A percentile compares a stretch with the other conserved stretches of the same genome.
Evolutionary conservation across 371 early-diverging fungal genomes (phyloP).

Genomic region (Syncephalastrum sp.): DNA sequence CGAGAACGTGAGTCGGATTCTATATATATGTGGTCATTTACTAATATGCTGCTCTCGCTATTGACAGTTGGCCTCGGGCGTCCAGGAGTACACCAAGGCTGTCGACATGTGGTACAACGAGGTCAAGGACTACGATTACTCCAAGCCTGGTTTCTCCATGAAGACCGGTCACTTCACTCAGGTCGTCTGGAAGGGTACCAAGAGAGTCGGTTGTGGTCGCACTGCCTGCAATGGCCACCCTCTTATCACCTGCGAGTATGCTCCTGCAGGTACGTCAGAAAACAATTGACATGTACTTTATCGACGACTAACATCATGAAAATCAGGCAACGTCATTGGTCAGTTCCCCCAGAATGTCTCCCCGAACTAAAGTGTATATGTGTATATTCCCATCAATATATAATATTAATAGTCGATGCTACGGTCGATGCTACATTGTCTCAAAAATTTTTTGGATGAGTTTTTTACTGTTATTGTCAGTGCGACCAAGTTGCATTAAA

Average conservation of each 20-base stretch:
- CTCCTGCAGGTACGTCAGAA: neutral
- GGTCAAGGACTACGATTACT: constrained; percentile 33
- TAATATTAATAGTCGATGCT: no score
- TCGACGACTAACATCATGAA: no score
- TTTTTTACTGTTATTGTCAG: no score
- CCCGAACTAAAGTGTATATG: no score
- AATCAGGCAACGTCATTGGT: no score
- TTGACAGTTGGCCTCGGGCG: constrained; percentile 43
- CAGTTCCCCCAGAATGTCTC: no score
- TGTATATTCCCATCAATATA: no score
- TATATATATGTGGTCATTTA: neutral
- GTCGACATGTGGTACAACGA: constrained; percentile 51
- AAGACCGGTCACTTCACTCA: constrained; percentile 54
- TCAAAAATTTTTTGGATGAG: no score
- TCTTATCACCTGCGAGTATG: constrained; percentile 51
- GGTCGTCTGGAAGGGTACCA: constrained; percentile 53
- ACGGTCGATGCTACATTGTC: no score
- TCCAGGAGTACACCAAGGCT: constrained; percentile 25
- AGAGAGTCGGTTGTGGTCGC: constrained; percentile 53
- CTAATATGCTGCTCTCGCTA: no score
- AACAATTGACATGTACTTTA: no score
- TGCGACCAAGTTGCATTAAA: no score
- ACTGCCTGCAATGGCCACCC: constrained; percentile 32
- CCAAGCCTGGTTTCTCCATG: constrained; percentile 19
- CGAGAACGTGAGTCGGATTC: constrained; percentile 45